A percentile compares a stretch with the other conserved stretches of the same genome.
Evolutionary conservation across 495 filamentous ascomycete genomes (phyloP).

Genomic region (Rostrohypoxylon terebratum): DNA sequence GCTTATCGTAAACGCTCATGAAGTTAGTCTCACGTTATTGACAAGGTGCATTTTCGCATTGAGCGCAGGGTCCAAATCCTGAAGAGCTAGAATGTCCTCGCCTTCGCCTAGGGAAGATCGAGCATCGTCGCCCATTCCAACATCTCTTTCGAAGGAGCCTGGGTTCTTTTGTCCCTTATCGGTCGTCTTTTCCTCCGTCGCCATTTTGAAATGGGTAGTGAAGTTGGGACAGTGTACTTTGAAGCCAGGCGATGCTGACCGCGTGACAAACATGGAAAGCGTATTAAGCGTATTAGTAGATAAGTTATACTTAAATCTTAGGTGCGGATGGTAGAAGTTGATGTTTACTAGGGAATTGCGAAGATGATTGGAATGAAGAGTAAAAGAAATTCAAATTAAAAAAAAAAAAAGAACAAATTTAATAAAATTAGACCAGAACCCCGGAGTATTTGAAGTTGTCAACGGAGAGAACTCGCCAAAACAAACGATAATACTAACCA

Average conservation of each 20-base stretch:
- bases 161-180: slow-evolving; percentile 17
- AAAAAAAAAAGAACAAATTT: background rate
- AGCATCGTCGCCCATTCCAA: slow-evolving; percentile 28
- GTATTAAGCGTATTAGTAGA: no score
- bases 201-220: slow-evolving; percentile 3
- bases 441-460: slow-evolving; percentile 1
- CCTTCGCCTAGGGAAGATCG: slow-evolving; percentile 43
- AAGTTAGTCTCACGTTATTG: slow-evolving; percentile 68
- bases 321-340: background rate
- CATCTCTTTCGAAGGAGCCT: slow-evolving; percentile 33
- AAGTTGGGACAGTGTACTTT: background rate
- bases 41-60: slow-evolving; percentile 76
- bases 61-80: slow-evolving; percentile 71
- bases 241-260: background rate
- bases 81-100: slow-evolving; percentile 63
- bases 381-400: background rate
- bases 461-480: background rate
- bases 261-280: background rate
- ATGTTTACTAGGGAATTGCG: background rate
- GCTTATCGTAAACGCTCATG: slow-evolving; percentile 9
- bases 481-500: background rate
- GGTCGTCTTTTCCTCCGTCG: slow-evolving; percentile 22
- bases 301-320: background rate
- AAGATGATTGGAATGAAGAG: background rate
- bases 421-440: background rate